Base-by-base conservation (phyloP, 139 green algal genomes). In the Edaphochlamys debaryana region DNA sequence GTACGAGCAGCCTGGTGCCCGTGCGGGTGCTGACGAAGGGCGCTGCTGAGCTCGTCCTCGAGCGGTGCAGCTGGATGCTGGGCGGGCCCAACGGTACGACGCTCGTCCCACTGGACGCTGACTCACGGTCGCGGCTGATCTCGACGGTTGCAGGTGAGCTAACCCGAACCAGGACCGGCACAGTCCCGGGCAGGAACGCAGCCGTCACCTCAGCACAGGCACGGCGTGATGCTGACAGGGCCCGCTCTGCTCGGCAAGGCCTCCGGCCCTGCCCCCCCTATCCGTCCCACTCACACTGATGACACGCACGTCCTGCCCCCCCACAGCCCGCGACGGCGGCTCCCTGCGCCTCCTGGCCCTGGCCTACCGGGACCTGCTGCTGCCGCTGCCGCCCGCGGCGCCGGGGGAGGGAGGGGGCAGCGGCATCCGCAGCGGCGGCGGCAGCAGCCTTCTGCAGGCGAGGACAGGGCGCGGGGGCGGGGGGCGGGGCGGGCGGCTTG, bases 21-120 rank as follows among this genome's bases (percentile, higher is more conserved):
- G 64, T 68, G 9, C 87, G 92, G 1, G 67, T 96, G 34, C 92
- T 93, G 84, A 93, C 91, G 38, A 99, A 99, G 91, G 96, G 96
- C 9, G 96, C 96, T 19, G 91, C 95, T 0, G 96, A 99, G 85
- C 87, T 98, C 34, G 85, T 99, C 72, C 82, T 99, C 72, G 80
- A 92, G 36, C 74, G 89, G 37, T 99, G 96, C 87, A 90, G 71
- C 2, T 58, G 72, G 70, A 85, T 90, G 80, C 74, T 94, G 79
- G 30, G 56, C 27, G 73, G 56, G 37, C 5, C 45, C 29, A 36
- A 45, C 52, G 69, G 27, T 68, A 85, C 48, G 63, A 66, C 2
- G n/a, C 41, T 48, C 1, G 4, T 75, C 36, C 72, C 70, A 34
- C 64, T 75, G 32, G n/a, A 19, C 3, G 30, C 60, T 0, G 75